Evolutionary conservation across 495 filamentous ascomycete species (phyloP), one percentile per base, ranked within the genome.

Genomic region (Talaromyces ruber): DNA sequence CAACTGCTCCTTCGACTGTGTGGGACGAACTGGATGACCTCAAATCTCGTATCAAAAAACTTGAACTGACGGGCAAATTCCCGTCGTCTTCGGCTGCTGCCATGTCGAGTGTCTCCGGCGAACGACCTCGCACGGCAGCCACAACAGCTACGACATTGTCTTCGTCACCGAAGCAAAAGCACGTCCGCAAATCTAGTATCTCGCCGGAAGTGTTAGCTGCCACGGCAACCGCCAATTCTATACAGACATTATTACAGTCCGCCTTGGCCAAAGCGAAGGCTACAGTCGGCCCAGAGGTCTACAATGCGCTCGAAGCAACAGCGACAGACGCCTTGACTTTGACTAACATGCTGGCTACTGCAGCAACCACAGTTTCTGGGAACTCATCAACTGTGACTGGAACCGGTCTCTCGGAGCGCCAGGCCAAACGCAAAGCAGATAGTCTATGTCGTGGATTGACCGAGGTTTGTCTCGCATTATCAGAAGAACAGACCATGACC

Each of bases 1-100:
- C 90, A 0, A 92, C 86, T 2, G 91, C 92, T 8, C 88, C 92
- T 22, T 96, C 94, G 2, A 95, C 91, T 1, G 90, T 98, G 9
- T 98, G 95, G 95, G 94, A 98, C 71, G 94, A 98, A 73, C 75
- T 98, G 21, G 94, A 98, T 65, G 95, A 98, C 59, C 76, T 98
- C 12, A 98, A 98, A 70, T 93, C 91, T 9, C 85, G 95, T 22
- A 96, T 98, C 64, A 86, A 89, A 63, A 90, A 90, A 53, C 81
- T 98, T n/a, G 94, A 98, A 70, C 71, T 93, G 59, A 95, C 91
- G 3, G 92, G 93, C 28, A 96, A 91, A 70, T 75, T 92, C 12
- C 92, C 93, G 1, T 76, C 90, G 0, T 91, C 86, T 11, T 92
- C 91, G 1, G 88, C 85, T 50, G 89, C 88, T 28, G 88, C 88